Conservation (phyloP, 2,329 filamentous ascomycete genomes). For the Pseudogymnoascus sp. region DNA sequence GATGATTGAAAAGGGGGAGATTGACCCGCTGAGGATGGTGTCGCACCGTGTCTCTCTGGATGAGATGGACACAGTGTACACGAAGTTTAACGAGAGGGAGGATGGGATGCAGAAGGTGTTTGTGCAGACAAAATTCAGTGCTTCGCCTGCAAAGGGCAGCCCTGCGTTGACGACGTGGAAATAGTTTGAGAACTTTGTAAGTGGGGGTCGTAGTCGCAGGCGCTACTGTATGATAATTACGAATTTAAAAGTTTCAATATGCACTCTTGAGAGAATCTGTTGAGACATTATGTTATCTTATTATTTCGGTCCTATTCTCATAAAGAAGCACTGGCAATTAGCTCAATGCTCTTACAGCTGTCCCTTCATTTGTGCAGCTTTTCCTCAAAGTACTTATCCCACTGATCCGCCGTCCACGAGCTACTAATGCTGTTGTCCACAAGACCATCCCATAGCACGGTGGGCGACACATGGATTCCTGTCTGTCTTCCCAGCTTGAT, state of each 20-base stretch:
- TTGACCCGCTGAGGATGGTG: slow-evolving; percentile 74
- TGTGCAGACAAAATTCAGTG: slow-evolving; percentile 51
- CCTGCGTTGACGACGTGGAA: slow-evolving; percentile 38
- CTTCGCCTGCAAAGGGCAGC: slow-evolving; percentile 36
- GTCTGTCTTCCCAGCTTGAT: slow-evolving; percentile 72
- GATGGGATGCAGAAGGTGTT: slow-evolving; percentile 78
- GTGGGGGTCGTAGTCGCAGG: too few species aligned
- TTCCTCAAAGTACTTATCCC: slow-evolving; percentile 73
- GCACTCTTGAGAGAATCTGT: background rate
- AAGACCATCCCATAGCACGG: slow-evolving; percentile 79
- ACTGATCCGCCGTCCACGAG: slow-evolving; percentile 70
- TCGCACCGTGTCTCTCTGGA: slow-evolving; percentile 70
- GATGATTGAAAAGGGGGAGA: slow-evolving; percentile 56
- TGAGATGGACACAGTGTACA: slow-evolving; percentile 61
- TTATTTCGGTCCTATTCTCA: background rate
- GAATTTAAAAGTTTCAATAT: background rate
- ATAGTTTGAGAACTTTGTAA: slow-evolving; percentile 13
- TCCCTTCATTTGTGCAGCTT: slow-evolving; percentile 30
- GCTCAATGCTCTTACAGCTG: background rate
- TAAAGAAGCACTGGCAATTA: background rate
- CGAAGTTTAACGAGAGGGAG: slow-evolving; percentile 52
- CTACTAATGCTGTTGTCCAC: slow-evolving; percentile 73
- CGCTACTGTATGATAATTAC: too few species aligned
- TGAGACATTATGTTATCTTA: background rate
- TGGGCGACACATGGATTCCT: slow-evolving; percentile 85